Base-by-base conservation (phyloP, 1,284 basidiomycete genomes). In the Afroboletus lepidellus region DNA sequence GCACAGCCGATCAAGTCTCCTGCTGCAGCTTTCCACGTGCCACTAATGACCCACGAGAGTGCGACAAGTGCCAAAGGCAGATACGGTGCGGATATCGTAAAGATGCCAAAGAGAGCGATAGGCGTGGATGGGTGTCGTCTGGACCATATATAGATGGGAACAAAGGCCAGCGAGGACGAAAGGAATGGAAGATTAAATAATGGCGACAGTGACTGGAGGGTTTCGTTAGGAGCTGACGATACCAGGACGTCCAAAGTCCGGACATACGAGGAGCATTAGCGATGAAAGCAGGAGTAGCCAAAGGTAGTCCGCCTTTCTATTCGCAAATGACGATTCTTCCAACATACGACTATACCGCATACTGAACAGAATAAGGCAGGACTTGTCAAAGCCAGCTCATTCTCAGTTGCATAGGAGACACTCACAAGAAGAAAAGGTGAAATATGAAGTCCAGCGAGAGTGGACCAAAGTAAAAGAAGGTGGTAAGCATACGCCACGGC, bases 401-500 rank as follows among this genome's bases (percentile, higher is more conserved):
- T 12, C 24, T 2, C 34, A 13, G 25, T 11, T 12, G 15, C 6
- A 12, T 6, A 33, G 37, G 38, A 25, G 27, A 21, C 2, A 76
- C 92, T 69, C 63, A 95, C 93, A 98, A 95, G 79, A 98, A 98
- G 79, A 98, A 97, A 52, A 99, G 78, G 69, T 98, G 95, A 72
- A 99, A 97, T 52, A 96, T 79, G 58, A 98, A 93, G 68, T 98
- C 95, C n/a, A 98, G 74, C 2, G 89, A 92, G 60, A 98, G 81
- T 0, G 87, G 82, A 11, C 96, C 96, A 72, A 98, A 99, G 74
- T 96, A 99, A 64, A 96, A 86, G 77, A 98, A 98, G 8, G 90
- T 94, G 24, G 94, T 97, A 48, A 90, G 70, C 39, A 87, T 79
- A 27, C 96, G 81, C 94, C 94, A 98, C 57, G 87, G 77, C 90